Evolutionary conservation across 257 asterid genomes (phyloP), one percentile per base, ranked within the genome.

Genomic region (Vinca minor): DNA sequence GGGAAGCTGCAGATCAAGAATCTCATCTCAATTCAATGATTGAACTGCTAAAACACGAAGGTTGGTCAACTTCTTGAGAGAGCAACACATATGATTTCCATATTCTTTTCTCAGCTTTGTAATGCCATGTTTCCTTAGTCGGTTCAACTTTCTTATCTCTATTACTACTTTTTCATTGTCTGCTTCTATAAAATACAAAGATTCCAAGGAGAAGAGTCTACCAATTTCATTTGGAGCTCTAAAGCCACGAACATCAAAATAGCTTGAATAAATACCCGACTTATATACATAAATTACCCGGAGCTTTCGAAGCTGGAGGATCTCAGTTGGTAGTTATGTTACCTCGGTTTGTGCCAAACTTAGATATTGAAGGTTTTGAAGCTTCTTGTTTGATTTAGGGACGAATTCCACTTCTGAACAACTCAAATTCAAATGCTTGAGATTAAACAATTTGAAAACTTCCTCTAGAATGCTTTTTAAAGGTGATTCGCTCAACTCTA

Each of bases 381-480:
- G 73, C 17, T 41, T 52, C 23, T 0, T n/a, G 9, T 14, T 13
- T 49, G 48, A 29, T 28, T 49, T 11, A 65, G 20, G 17, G 1
- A 18, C 17, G 5, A 29, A 8, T 39, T 39, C 11, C 44, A 39
- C 58, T 61, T 46, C 64, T 39, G 49, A 21, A 15, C 20, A 44
- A 36, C 25, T 41, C 13, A 32, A 64, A 71, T 54, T 46, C 46
- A n/a, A n/a, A n/a, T n/a, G n/a, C n/a, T n/a, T n/a, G n/a, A n/a
- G n/a, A n/a, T n/a, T n/a, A n/a, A n/a, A n/a, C n/a, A n/a, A n/a
- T n/a, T n/a, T n/a, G n/a, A n/a, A n/a, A n/a, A n/a, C n/a, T n/a
- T n/a, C n/a, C 23, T 58, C 50, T 23, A 71, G 75, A 14, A 71
- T 56, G 31, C 31, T 34, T 46, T 55, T 49, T 34, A 71, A 47